Conservation (phyloP, 2,329 filamentous ascomycete genomes). For the Penicillium sp. region DNA sequence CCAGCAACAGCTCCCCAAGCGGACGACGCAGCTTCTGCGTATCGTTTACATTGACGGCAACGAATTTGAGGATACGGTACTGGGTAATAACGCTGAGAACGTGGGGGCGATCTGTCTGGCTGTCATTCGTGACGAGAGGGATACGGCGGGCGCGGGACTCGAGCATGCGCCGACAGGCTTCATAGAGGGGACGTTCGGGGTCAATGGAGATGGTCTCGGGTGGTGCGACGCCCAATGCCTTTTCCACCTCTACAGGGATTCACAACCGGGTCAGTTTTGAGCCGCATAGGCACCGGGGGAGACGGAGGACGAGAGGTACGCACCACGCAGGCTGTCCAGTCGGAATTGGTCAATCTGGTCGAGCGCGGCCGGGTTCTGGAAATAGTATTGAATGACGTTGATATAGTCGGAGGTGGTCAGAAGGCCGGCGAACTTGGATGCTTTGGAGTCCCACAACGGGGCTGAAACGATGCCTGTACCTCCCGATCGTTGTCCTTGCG, state of each 20-base stretch:
- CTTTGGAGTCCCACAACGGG: conserved; percentile 92
- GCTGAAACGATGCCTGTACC: conserved; percentile 88
- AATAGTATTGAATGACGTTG: conserved; percentile 99
- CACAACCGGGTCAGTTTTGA: conserved; percentile 9
- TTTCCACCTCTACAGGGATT: conserved; percentile 77
- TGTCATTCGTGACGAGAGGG: conserved; percentile 88
- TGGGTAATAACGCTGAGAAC: conserved; percentile 97
- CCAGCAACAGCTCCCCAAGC: conserved; percentile 78
- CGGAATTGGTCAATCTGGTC: conserved; percentile 91
- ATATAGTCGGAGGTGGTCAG: conserved; percentile 97
- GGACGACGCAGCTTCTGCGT: conserved; percentile 88
- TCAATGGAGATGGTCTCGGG: conserved; percentile 97
- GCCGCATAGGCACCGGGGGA: background rate
- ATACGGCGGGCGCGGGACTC: conserved; percentile 91
- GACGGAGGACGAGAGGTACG: conserved; percentile 20
- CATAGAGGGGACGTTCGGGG: conserved; percentile 85
- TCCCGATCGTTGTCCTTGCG: conserved; percentile 16
- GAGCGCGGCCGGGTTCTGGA: conserved; percentile 89
- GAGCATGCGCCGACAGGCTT: conserved; percentile 93
- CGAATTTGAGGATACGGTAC: conserved; percentile 98
- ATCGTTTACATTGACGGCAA: conserved; percentile 89
- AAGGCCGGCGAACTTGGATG: conserved; percentile 88
- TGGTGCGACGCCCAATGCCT: conserved; percentile 83
- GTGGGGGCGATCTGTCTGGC: conserved; percentile 88
- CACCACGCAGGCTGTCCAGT: conserved; percentile 87